These are phyloP conservation scores for Cladophialophora bantiana DNA, from an alignment of 2,329 filamentous ascomycete species.

Conservation along the genomic window DNA sequence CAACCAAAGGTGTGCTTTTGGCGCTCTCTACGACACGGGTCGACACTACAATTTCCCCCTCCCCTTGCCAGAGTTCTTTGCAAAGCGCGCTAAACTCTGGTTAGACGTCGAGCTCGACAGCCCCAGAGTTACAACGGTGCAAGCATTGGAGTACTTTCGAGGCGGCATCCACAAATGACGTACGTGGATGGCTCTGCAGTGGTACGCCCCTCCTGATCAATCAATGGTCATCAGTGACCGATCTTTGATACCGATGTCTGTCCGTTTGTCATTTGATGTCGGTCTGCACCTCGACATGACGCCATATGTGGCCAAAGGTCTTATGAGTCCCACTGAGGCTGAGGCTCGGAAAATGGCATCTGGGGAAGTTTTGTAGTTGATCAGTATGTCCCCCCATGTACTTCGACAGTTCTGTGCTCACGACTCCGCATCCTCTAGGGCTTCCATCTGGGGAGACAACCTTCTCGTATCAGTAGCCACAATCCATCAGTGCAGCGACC, in stretches of 20 bases:
- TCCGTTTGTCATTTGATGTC: slow-evolving; percentile 10
- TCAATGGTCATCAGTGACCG: neutral
- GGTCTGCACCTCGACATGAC: slow-evolving; percentile 11
- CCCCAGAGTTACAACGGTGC: neutral
- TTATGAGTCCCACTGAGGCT: slow-evolving; percentile 8
- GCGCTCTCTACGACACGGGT: neutral
- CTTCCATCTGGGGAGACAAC: slow-evolving; percentile 2
- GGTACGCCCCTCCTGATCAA: neutral
- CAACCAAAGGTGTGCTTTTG: neutral
- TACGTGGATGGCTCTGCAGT: neutral
- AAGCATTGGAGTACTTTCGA: neutral
- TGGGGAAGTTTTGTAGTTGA: slow-evolving; percentile 16
- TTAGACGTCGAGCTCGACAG: neutral
- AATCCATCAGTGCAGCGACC: neutral
- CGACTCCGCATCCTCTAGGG: neutral
- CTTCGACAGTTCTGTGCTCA: neutral
- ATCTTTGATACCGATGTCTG: neutral
- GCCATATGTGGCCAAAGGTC: slow-evolving; percentile 8
- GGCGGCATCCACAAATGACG: neutral
- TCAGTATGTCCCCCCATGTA: slow-evolving; percentile 2
- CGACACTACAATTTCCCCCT: neutral
- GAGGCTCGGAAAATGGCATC: slow-evolving; percentile 11
- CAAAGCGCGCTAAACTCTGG: neutral
- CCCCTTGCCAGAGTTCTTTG: neutral
- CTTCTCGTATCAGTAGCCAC: neutral